These are phyloP conservation scores for Phaeophleospora eucalypticola DNA, from an alignment of 2,329 filamentous ascomycete genomes.

Conservation along the genomic window DNA sequence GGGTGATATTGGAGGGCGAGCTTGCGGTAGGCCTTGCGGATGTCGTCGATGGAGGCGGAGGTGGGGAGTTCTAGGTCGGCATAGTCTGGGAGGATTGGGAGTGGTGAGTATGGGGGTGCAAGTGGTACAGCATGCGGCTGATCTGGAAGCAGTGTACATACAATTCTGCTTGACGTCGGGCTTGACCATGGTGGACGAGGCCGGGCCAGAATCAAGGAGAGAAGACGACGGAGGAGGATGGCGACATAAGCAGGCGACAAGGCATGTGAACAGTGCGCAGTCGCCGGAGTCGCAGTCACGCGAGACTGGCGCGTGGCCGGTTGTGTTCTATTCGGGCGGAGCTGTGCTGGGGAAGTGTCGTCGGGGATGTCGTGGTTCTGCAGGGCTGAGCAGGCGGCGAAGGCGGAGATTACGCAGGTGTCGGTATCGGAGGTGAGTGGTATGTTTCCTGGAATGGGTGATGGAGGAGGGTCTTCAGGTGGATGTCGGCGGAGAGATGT, in stretches of 20 bases:
- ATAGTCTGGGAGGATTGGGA: conserved; percentile 40
- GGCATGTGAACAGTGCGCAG: background rate
- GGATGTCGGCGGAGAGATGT: too few relatives aligned
- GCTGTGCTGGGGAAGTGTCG: too few relatives aligned
- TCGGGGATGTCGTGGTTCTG: too few relatives aligned
- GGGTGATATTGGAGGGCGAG: conserved; percentile 83
- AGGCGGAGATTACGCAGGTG: too few relatives aligned
- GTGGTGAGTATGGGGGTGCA: conserved; percentile 6
- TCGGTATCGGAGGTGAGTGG: too few relatives aligned
- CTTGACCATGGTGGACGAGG: conserved; percentile 31
- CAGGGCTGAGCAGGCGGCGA: too few relatives aligned
- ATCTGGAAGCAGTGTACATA: conserved; percentile 9
- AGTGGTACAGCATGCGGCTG: background rate
- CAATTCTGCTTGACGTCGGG: conserved; percentile 32
- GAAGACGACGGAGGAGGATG: background rate
- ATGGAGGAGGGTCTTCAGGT: too few relatives aligned
- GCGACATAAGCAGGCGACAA: background rate
- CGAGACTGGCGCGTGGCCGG: too few relatives aligned
- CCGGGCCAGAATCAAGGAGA: too few relatives aligned
- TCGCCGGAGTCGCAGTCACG: too few relatives aligned
- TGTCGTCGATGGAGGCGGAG: conserved; percentile 65
- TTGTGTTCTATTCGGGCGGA: too few relatives aligned
- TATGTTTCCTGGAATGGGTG: too few relatives aligned
- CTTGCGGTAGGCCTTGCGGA: conserved; percentile 83
- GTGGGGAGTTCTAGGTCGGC: conserved; percentile 70